A percentile compares a stretch with the other conserved stretches of the same genome.
Conservation (phyloP, 75 land plant species). For the Selaginella tamariscina region DNA sequence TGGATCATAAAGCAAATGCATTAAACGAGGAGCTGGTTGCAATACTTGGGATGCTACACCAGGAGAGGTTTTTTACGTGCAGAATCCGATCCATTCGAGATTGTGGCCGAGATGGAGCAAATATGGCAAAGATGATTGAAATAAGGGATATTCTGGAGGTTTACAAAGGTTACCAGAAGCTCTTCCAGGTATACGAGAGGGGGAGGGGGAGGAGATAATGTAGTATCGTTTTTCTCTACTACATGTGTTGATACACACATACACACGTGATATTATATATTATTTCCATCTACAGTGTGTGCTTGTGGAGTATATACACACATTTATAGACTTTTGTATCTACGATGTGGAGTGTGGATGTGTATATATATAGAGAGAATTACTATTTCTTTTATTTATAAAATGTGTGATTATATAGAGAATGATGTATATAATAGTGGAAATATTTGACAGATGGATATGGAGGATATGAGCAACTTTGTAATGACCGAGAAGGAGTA, state of each 20-base stretch:
- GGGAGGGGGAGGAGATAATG: background rate
- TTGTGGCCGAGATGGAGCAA: conserved; percentile 19
- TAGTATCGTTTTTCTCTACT: too few relatives aligned
- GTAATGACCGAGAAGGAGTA: conserved; percentile 29
- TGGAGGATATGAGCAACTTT: conserved; percentile 29
- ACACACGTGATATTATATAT: too few relatives aligned
- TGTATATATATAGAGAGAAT: too few relatives aligned
- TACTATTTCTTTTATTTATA: too few relatives aligned
- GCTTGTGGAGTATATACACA: too few relatives aligned
- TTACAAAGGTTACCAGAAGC: conserved; percentile 23
- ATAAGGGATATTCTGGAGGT: conserved; percentile 17
- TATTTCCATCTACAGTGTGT: too few relatives aligned
- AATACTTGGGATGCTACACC: conserved; percentile 23
- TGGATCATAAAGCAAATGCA: conserved; percentile 13
- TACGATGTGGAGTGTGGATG: too few relatives aligned
- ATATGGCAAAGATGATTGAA: conserved; percentile 25
- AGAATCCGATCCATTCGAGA: conserved; percentile 26
- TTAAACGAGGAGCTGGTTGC: conserved; percentile 30
- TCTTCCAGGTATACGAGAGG: conserved; percentile 37
- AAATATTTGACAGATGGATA: conserved; percentile 19
- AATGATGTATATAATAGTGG: background rate
- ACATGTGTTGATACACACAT: too few relatives aligned
- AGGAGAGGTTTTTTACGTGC: conserved; percentile 16
- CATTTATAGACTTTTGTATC: too few relatives aligned
- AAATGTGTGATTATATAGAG: too few relatives aligned